Base-by-base conservation (phyloP, 257 asterid genomes). In the Scutellaria baicalensis region DNA sequence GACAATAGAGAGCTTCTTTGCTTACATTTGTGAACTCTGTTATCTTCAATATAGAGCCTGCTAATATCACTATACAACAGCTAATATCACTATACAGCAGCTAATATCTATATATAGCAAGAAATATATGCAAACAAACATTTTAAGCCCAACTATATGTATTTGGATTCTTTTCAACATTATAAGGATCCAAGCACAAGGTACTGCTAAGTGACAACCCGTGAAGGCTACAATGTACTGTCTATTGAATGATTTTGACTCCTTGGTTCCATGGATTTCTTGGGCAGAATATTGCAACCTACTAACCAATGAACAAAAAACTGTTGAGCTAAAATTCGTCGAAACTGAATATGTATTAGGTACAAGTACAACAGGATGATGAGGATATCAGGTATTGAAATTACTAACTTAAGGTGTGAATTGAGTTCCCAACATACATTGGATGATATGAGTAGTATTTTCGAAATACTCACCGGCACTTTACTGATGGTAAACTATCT, bases 201-300 rank as follows among this genome's bases (percentile, higher is more conserved):
- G 66, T 54, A 64, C 4, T 64, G n/a, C 66, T 20, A 56, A 38
- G 23, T 14, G 6, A 47, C 44, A 17, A 11, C 3, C 2, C 51
- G 36, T 36, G 21, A 2, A n/a, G 45, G 27, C 44, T 20, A 13
- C 20, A 6, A 17, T 35, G 43, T 9, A 44, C 16, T 1, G 5
- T 1, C 0, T 3, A 55, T 33, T 33, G 35, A 40, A 13, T 7
- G 67, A 63, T 39, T 62, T 65, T 63, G 36, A n/a, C n/a, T n/a
- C 66, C 12, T n/a, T 73, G 56, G 38, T 33, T 7, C 79, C 79
- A 38, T 62, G 9, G 23, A 40, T 11, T 51, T 67, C 38, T 38
- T 66, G 18, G 7, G 49, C 51, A 11, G 47, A 68, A 49, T 73
- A 78, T 68, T 35, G 58, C 59, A 68, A 31, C 79, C 73, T 72